A percentile compares a stretch with the other conserved stretches of the same genome.
phyloP scores from a whole-genome alignment of 2,329 filamentous ascomycete genomes.

The Neocatenulostroma microsporum region DNA sequence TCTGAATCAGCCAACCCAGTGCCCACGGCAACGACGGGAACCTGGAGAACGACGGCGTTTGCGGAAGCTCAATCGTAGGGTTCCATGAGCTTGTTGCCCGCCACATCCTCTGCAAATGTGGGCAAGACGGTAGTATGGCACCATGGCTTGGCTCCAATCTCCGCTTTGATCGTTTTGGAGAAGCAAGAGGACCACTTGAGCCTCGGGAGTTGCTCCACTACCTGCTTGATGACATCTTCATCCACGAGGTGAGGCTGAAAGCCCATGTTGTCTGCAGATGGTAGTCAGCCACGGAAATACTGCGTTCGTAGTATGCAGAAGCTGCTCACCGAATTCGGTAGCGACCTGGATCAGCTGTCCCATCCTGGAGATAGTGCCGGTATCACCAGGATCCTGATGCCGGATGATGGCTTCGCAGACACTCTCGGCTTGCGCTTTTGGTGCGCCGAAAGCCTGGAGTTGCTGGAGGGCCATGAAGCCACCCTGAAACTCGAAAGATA shows the following conservation, averaged over 20 bases:
- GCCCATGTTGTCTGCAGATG: constrained; percentile 20
- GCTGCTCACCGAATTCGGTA: constrained; percentile 18
- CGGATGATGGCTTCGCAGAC: constrained; percentile 65
- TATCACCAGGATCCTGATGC: constrained; percentile 60
- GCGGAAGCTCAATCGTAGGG: constrained; percentile 19
- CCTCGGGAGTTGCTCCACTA: constrained; percentile 19
- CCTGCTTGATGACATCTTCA: constrained; percentile 19
- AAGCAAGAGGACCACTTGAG: constrained; percentile 24
- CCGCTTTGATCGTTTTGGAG: constrained; percentile 17
- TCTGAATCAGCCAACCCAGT: no score
- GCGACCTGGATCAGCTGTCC: constrained; percentile 22
- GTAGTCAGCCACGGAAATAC: background rate
- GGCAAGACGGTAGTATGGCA: constrained; percentile 23
- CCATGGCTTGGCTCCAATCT: constrained; percentile 24
- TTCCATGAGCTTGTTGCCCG: constrained; percentile 21
- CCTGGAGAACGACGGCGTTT: no score
- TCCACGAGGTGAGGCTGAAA: constrained; percentile 20
- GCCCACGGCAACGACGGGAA: no score
- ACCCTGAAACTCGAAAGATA: constrained; percentile 67
- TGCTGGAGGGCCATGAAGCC: constrained; percentile 49
- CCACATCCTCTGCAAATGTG: constrained; percentile 21
- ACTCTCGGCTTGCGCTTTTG: constrained; percentile 55
- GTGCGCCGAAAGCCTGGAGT: constrained; percentile 32
- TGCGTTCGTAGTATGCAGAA: background rate
- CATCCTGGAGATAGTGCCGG: constrained; percentile 31